Conservation (phyloP, 306 rosid genomes). For the Begonia loranthoides region DNA sequence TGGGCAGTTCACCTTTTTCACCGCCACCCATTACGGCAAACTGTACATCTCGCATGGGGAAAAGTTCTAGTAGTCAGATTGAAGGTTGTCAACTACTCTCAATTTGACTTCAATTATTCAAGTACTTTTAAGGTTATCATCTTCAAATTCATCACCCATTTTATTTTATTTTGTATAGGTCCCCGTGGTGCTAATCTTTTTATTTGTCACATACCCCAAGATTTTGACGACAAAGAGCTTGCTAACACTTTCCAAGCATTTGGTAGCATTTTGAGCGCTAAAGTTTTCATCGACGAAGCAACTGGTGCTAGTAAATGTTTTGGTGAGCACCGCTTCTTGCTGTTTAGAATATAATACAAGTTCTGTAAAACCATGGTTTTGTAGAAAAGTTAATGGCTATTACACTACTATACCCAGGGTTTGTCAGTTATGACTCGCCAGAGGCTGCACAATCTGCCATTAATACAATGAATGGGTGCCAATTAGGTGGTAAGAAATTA, state of each 20-base stretch:
- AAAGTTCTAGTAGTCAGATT: slow-evolving; percentile 59
- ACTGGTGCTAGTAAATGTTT: slow-evolving; percentile 98
- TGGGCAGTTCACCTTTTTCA: slow-evolving; percentile 60
- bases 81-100: slow-evolving; percentile 52
- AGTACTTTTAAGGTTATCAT: not conserved
- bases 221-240: slow-evolving; percentile 84
- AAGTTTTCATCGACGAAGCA: slow-evolving; percentile 95
- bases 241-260: slow-evolving; percentile 71
- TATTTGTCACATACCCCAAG: slow-evolving; percentile 99
- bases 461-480: slow-evolving; percentile 74
- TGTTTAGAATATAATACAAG: slow-evolving; percentile 11
- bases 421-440: slow-evolving; percentile 85
- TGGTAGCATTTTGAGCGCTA: slow-evolving; percentile 92
- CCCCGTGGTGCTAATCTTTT: slow-evolving; percentile 97
- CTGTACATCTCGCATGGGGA: slow-evolving; percentile 45
- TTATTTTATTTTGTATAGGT: slow-evolving; percentile 25
- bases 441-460: slow-evolving; percentile 90
- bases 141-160: not conserved
- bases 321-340: slow-evolving; percentile 39
- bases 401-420: slow-evolving; percentile 52
- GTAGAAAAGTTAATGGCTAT: not conserved
- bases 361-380: not conserved
- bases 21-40: slow-evolving; percentile 42
- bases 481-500: slow-evolving; percentile 82
- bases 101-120: slow-evolving; percentile 1